A percentile compares a stretch with the other conserved stretches of the same genome.
Evolutionary conservation across 2,329 filamentous ascomycete genomes (phyloP).

Genomic region (Nigrospora oryzae): DNA sequence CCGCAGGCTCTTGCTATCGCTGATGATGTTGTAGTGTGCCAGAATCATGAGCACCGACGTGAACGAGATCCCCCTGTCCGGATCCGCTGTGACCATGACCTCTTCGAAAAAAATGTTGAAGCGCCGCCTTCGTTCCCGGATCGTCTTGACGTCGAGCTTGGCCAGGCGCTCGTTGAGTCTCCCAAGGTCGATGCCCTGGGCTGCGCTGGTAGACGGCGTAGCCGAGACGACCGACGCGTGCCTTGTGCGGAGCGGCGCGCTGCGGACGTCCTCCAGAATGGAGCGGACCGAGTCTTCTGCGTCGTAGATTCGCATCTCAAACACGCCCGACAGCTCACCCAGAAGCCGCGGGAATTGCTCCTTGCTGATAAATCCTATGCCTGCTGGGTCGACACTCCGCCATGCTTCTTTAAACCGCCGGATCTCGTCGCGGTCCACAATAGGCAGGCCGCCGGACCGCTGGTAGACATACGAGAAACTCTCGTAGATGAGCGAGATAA

Average conservation of each 20-base stretch:
- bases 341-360: conserved; percentile 82
- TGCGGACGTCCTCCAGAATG: conserved; percentile 77
- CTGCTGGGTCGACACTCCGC: conserved; percentile 89
- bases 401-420: conserved; percentile 97
- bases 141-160: conserved; percentile 64
- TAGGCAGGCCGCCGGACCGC: conserved; percentile 82
- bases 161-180: conserved; percentile 67
- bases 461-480: conserved; percentile 99
- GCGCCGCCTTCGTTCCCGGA: conserved; percentile 65
- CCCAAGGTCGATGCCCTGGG: conserved; percentile 60
- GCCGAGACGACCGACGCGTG: conserved; percentile 46
- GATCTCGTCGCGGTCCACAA: conserved; percentile 87
- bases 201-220: conserved; percentile 25
- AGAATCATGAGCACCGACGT: conserved; percentile 89
- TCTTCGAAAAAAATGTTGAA: conserved; percentile 98
- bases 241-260: conserved; percentile 42
- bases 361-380: conserved; percentile 84
- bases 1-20: conserved; percentile 89
- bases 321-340: conserved; percentile 87
- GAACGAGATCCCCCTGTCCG: conserved; percentile 83
- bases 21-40: conserved; percentile 98
- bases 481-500: conserved; percentile 97
- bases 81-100: conserved; percentile 86
- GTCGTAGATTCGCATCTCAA: conserved; percentile 95
- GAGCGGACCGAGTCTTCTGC: conserved; percentile 79